Evolutionary conservation across 768 basidiomycete genomes (phyloP), one percentile per base, ranked within the genome.

Genomic region (Asterophora lycoperdoides): DNA sequence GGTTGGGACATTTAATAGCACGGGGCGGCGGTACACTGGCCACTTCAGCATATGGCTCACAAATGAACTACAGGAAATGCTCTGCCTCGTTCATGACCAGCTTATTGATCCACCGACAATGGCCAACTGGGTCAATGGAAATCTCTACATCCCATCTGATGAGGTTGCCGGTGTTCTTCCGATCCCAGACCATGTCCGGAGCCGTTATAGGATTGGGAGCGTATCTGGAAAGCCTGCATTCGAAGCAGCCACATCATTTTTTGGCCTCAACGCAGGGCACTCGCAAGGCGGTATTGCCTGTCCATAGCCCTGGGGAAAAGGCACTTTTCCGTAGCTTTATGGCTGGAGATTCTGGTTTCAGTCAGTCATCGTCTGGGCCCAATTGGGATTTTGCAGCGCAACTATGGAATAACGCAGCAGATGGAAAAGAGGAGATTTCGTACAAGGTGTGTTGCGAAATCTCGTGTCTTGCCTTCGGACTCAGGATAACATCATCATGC

Each of bases 1-100:
- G 45, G 60, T 60, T 10, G 60, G 62, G 5, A 61, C 53, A 6
- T 49, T 45, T 20, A 65, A 65, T 28, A 42, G 44, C 7, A 62
- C 51, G 3, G 61, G 62, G 18, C 40, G 41, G 13, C 33, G 18
- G 13, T 64, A 56, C 36, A 17, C 14, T 20, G 56, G 61, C 15
- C 58, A 60, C 36, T 55, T 48, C 41, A 50, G 51, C 42, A 56
- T 62, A 23, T 61, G 57, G 56, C 23, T 58, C 14, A 53, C 32
- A 13, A 57, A 62, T 26, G 33, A 52, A 23, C 38, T 59, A 15
- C 41, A 45, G 34, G 26, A 38, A 17, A 29, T 48, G 37, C 19
- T 37, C 2, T 18, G 30, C 34, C 26, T 33, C 2, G 43, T 48
- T 5, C 13, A 26, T 18, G 41, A 48, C 43, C 11, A 39, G 20